Evolutionary conservation across 176 grass and related monocot genomes (phyloP), one percentile per base, ranked within the genome.

Genomic region (Cenchrus americanus): DNA sequence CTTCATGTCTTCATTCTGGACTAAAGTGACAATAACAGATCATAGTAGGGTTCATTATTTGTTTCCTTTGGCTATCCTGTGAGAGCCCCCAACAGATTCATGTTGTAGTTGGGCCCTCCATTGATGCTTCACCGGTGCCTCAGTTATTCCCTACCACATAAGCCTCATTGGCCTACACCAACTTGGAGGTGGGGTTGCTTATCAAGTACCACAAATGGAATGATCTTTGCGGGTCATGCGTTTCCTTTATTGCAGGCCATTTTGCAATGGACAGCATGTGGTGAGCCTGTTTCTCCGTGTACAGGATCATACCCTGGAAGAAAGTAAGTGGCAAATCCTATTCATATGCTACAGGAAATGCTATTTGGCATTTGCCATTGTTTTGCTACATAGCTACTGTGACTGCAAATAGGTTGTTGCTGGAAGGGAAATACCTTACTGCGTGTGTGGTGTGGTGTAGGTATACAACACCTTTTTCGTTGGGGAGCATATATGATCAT

Each of bases 141-240:
- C 26, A 21, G 10, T 41, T 80, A 54, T 59, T 80, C 21, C 19
- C 50, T 80, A 53, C 82, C 69, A 80, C 82, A 89, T 58, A 80
- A 43, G 50, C 76, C 49, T 66, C 47, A 23, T 67, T 84, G 87
- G 41, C 86, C 66, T 78, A 55, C 66, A 32, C 62, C 80, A 73
- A 73, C 57, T 83, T 84, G 86, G 60, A 79, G 69, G 59, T 84
- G 86, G 81, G 81, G 86, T 77, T 80, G 10, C 32, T 80, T 79
- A 68, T 48, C 21, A 61, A 80, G 49, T 75, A 80, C 69, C 51
- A 66, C 27, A 7, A 66, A 80, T 49, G 69, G 68, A 71, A 74
- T 43, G 14, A 68, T 88, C 68, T 79, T 67, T 73, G 64, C 23
- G 68, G 49, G 76, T 67, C 73, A 13, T 49, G 13, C 10, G 14